A percentile compares a stretch with the other conserved stretches of the same genome.
phyloP scores from a whole-genome alignment of 495 filamentous ascomycete genomes.

The Tuber calosporum region DNA sequence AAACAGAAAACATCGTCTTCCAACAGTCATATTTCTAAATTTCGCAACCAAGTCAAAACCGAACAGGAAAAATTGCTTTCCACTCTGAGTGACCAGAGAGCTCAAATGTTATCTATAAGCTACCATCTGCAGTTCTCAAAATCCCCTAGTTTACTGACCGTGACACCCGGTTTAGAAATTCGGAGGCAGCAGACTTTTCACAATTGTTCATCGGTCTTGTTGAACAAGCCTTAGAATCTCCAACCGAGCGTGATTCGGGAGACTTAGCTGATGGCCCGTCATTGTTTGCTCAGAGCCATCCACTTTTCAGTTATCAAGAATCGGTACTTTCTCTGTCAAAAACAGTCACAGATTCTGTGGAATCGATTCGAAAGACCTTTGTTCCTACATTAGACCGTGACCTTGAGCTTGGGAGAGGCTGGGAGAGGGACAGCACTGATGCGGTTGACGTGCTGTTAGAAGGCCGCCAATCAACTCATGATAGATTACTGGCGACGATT shows the following conservation, averaged over 20 bases:
- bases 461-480: not conserved
- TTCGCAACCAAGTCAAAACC: slow-evolving; percentile 23
- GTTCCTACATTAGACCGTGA: slow-evolving; percentile 3
- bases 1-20: slow-evolving; percentile 27
- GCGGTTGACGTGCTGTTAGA: slow-evolving; percentile 2
- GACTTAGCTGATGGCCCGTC: not conserved
- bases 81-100: slow-evolving; percentile 20
- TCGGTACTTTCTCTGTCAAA: slow-evolving; percentile 16
- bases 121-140: not conserved
- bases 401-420: slow-evolving; percentile 24
- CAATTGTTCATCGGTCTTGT: slow-evolving; percentile 14
- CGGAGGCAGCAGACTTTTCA: slow-evolving; percentile 17
- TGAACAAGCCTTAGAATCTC: not conserved
- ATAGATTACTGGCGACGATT: not conserved
- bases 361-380: slow-evolving; percentile 20
- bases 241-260: not conserved
- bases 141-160: not conserved
- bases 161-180: slow-evolving; percentile 8
- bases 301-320: slow-evolving; percentile 11
- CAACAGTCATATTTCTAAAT: slow-evolving; percentile 12
- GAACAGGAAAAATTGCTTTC: slow-evolving; percentile 22
- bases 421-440: slow-evolving; percentile 22
- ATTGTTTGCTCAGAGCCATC: slow-evolving; percentile 10
- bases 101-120: slow-evolving; percentile 16
- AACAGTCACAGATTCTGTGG: slow-evolving; percentile 18